A percentile compares a stretch with the other conserved stretches of the same genome.
Conservation (phyloP, 768 basidiomycete genomes). For the Punctularia strigosozonata region DNA sequence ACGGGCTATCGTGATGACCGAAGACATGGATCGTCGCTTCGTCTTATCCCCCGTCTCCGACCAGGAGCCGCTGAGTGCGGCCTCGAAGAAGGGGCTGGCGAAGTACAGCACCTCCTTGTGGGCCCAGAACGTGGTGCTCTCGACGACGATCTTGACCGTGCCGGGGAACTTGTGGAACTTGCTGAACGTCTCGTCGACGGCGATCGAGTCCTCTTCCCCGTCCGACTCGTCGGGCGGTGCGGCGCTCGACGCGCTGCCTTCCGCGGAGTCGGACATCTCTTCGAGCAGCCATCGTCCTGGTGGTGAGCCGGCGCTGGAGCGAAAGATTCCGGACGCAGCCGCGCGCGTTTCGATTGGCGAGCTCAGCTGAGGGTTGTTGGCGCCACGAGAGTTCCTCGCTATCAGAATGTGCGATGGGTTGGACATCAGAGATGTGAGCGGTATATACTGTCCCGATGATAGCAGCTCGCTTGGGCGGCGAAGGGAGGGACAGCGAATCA, state of each 20-base stretch:
- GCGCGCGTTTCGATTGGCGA: conserved; percentile 85
- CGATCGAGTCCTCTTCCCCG: conserved; percentile 54
- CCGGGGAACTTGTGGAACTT: conserved; percentile 61
- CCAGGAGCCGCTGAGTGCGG: conserved; percentile 85
- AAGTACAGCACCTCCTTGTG: conserved; percentile 89
- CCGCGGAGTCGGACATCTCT: conserved; percentile 35
- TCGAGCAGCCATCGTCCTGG: conserved; percentile 76
- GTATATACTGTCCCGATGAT: not conserved
- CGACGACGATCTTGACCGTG: conserved; percentile 84
- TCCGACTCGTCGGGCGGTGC: conserved; percentile 54
- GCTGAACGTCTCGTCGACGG: conserved; percentile 72
- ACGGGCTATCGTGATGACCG: conserved; percentile 76
- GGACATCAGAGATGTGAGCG: conserved; percentile 34
- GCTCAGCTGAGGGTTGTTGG: conserved; percentile 65
- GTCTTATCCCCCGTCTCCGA: conserved; percentile 61
- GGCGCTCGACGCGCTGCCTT: conserved; percentile 63
- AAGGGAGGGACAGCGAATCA: too few species aligned
- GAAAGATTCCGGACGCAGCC: conserved; percentile 74
- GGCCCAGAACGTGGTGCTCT: conserved; percentile 85
- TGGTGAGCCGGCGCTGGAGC: conserved; percentile 69
- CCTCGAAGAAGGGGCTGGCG: conserved; percentile 92
- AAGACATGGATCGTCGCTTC: conserved; percentile 67
- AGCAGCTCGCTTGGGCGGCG: too few species aligned
- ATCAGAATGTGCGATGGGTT: conserved; percentile 86
- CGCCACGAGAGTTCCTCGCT: conserved; percentile 71